Conservation (phyloP, 2,329 filamentous ascomycete genomes). For the Apiospora saccharicola region DNA sequence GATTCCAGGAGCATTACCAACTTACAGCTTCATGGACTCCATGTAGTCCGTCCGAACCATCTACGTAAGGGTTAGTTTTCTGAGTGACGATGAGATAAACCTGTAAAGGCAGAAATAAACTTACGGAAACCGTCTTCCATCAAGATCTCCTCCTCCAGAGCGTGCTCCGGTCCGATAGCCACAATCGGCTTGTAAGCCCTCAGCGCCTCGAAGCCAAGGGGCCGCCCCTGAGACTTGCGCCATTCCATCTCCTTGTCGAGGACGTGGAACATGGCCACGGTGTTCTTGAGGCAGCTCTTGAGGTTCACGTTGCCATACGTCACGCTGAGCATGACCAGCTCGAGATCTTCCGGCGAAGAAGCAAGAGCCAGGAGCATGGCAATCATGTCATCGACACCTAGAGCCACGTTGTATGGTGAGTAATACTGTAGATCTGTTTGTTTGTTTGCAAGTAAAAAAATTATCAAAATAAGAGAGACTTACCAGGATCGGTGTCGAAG, state of each 20-base stretch:
- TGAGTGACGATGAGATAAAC: constrained; percentile 23
- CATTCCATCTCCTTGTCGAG: constrained; percentile 88
- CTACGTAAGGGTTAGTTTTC: constrained; percentile 48
- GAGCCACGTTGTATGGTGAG: constrained; percentile 47
- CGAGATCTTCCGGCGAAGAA: constrained; percentile 81
- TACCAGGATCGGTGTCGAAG: constrained; percentile 93
- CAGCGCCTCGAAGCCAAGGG: constrained; percentile 77
- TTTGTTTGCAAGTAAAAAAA: background rate
- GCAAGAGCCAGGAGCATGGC: constrained; percentile 88
- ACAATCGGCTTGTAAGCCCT: constrained; percentile 80
- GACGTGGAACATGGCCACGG: constrained; percentile 89
- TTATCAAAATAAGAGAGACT: constrained; percentile 27
- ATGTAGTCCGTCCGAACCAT: constrained; percentile 79
- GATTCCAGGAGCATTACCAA: constrained; percentile 24
- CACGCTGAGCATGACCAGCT: constrained; percentile 84
- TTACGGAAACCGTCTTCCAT: constrained; percentile 88
- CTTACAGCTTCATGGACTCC: constrained; percentile 70
- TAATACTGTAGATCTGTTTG: background rate
- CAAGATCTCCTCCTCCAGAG: constrained; percentile 82
- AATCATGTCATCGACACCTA: constrained; percentile 89
- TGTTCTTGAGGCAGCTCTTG: constrained; percentile 86
- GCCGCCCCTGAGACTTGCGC: constrained; percentile 73
- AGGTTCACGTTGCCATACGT: constrained; percentile 95
- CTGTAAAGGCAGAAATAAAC: constrained; percentile 40
- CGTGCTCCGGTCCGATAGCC: constrained; percentile 85